Conservation (phyloP, 257 asterid genomes). For the Solanum arcanum region DNA sequence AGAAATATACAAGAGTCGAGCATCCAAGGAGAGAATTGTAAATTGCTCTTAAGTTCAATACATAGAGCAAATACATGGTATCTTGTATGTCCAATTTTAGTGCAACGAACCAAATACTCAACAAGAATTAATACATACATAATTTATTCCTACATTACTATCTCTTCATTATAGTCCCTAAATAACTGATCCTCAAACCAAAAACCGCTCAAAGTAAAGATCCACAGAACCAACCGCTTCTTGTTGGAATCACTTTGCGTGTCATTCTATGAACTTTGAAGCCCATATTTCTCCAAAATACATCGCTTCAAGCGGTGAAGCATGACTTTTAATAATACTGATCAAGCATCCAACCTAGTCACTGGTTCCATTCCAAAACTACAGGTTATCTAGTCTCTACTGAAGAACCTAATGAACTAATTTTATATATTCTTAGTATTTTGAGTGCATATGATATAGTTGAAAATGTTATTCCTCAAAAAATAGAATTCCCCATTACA, state of each 20-base stretch:
- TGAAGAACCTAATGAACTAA: not conserved
- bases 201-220: not conserved
- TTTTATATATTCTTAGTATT: not conserved
- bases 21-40: not conserved
- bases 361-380: not conserved
- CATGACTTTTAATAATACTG: not conserved
- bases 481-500: not conserved
- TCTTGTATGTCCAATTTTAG: not conserved
- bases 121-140: not conserved
- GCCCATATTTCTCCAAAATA: not conserved
- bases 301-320: not conserved
- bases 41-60: not conserved
- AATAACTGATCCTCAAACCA: not conserved
- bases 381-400: not conserved
- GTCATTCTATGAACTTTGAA: not conserved
- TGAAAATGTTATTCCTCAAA: not conserved
- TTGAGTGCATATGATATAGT: not conserved
- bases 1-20: not conserved
- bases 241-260: not conserved
- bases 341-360: not conserved
- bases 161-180: not conserved
- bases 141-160: not conserved
- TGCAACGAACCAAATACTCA: not conserved
- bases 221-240: not conserved
- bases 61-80: not conserved